A percentile compares a stretch with the other conserved stretches of the same genome.
phyloP scores from a whole-genome alignment of 2,329 filamentous ascomycete genomes.

The Exophiala viscosa region DNA sequence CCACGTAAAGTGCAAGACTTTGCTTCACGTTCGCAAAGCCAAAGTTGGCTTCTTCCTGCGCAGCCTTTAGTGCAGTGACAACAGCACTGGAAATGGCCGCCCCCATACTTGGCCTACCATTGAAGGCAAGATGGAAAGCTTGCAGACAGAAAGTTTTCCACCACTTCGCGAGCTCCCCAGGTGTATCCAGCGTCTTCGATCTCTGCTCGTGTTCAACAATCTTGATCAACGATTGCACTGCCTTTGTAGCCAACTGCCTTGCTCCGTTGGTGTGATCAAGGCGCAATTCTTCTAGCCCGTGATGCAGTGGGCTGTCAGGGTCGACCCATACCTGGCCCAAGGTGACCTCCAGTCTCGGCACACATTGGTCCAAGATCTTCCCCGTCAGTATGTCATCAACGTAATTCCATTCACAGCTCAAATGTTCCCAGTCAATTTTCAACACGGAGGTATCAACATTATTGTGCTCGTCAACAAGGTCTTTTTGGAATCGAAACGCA shows the following conservation, averaged over 20 bases:
- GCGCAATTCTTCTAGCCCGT: slow-evolving; percentile 50
- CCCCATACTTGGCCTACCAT: slow-evolving; percentile 64
- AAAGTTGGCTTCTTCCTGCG: slow-evolving; percentile 31
- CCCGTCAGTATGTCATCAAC: slow-evolving; percentile 43
- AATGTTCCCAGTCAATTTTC: slow-evolving; percentile 60
- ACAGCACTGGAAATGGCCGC: slow-evolving; percentile 55
- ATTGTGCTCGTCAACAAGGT: slow-evolving; percentile 15
- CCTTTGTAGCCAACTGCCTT: slow-evolving; percentile 35
- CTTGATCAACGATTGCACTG: slow-evolving; percentile 4
- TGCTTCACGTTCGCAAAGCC: slow-evolving; percentile 12
- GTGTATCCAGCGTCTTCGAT: slow-evolving; percentile 7
- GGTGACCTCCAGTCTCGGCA: slow-evolving; percentile 58
- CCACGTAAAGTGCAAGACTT: slow-evolving; percentile 29
- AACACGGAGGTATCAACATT: slow-evolving; percentile 49
- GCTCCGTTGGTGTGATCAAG: slow-evolving; percentile 37
- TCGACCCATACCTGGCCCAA: slow-evolving; percentile 63
- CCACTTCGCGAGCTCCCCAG: slow-evolving; percentile 50
- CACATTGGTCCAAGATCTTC: slow-evolving; percentile 46
- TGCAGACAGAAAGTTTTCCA: slow-evolving; percentile 60
- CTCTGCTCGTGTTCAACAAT: slow-evolving; percentile 21
- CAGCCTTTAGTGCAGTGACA: slow-evolving; percentile 44
- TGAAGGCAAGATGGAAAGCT: slow-evolving; percentile 58
- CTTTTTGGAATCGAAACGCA: slow-evolving; percentile 38
- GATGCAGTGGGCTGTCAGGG: slow-evolving; percentile 35
- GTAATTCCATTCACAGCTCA: slow-evolving; percentile 56